Evolutionary conservation across 495 filamentous ascomycete species (phyloP).

Genomic region (Daldinia grandis): DNA sequence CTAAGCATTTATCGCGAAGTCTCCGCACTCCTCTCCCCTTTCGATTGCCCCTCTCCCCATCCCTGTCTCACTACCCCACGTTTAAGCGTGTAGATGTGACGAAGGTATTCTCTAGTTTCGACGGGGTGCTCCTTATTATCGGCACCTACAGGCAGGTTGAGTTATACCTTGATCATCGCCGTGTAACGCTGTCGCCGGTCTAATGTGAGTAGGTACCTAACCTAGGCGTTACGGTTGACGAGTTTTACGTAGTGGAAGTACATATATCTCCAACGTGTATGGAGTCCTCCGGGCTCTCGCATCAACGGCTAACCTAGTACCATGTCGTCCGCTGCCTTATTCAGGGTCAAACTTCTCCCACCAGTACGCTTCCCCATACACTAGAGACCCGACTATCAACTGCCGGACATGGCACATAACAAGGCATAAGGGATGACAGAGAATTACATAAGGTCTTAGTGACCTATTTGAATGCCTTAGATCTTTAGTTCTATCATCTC

Average conservation of each 20-base stretch:
- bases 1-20: slow-evolving; percentile 12
- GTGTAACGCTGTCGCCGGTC: slow-evolving; percentile 5
- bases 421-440: slow-evolving; percentile 23
- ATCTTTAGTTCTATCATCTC: background rate
- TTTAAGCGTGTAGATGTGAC: background rate
- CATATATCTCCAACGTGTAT: background rate
- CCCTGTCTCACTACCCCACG: slow-evolving; percentile 17
- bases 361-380: background rate
- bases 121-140: background rate
- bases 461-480: slow-evolving; percentile 4
- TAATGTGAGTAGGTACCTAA: slow-evolving; percentile 1
- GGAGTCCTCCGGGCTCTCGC: background rate
- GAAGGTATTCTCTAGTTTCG: background rate
- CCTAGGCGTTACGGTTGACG: background rate
- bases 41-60: background rate
- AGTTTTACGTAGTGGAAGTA: background rate
- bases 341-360: slow-evolving; percentile 38
- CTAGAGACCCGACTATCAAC: slow-evolving; percentile 26
- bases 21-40: slow-evolving; percentile 11
- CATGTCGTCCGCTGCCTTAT: background rate
- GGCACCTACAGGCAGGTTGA: background rate
- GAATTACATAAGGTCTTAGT: slow-evolving; percentile 34
- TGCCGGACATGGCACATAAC: slow-evolving; percentile 21
- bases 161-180: background rate
- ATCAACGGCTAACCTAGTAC: background rate